Evolutionary conservation across 2,329 filamentous ascomycete genomes (phyloP).

Genomic region (Pseudocercospora vitis): DNA sequence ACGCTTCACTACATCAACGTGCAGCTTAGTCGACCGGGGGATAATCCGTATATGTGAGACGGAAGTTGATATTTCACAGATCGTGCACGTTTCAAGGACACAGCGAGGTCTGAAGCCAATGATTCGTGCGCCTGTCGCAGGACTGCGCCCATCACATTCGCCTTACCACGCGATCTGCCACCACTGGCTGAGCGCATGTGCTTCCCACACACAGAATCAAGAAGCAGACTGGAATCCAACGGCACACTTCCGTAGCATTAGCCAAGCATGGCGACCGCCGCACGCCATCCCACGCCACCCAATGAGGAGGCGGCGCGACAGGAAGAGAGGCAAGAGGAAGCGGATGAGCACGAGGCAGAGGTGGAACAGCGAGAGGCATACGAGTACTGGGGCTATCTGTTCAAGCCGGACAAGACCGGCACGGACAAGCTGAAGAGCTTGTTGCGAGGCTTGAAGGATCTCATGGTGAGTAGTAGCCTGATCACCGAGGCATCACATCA

Average conservation of each 20-base stretch:
- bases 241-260: too few relatives aligned
- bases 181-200: not conserved
- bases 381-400: slow-evolving; percentile 54
- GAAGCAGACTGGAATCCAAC: too few relatives aligned
- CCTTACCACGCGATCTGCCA: not conserved
- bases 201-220: too few relatives aligned
- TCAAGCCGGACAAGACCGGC: slow-evolving; percentile 53
- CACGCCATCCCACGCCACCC: slow-evolving; percentile 6
- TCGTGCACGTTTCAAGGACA: not conserved
- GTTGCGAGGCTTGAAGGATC: slow-evolving; percentile 48
- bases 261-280: not conserved
- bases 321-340: slow-evolving; percentile 14
- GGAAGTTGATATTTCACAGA: not conserved
- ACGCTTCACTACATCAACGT: not conserved
- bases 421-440: slow-evolving; percentile 49
- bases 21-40: not conserved
- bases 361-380: slow-evolving; percentile 44
- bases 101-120: not conserved
- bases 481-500: too few relatives aligned
- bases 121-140: slow-evolving; percentile 1
- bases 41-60: not conserved
- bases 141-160: not conserved
- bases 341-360: slow-evolving; percentile 29
- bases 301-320: slow-evolving; percentile 10
- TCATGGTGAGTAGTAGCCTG: slow-evolving; percentile 41